Base-by-base conservation (phyloP, 257 asterid genomes). In the Nicotiana tabacum region DNA sequence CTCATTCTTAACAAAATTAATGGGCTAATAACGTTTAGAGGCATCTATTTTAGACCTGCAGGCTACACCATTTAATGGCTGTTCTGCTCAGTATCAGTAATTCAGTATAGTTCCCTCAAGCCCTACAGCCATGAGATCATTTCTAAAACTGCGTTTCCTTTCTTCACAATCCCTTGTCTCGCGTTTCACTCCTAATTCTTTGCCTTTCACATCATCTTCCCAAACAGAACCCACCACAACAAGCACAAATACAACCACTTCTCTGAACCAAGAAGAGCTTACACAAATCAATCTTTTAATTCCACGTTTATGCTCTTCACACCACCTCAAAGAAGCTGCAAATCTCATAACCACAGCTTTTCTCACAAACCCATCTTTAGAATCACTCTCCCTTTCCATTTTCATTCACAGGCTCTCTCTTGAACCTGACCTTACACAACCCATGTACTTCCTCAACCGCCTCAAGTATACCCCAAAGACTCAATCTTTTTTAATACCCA, bases 391-490 rank as follows among this genome's bases (percentile, higher is more conserved):
- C 53, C 70, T 90, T 77, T 81, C 93, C 70, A 8, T 68, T 56
- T 86, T 88, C 85, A 72, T 86, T 82, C 80, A 83, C 76, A 78
- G 82, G 12, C 87, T 91, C 78, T 82, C 91, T 24, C 84, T 66
- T 30, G 88, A 91, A 66, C 90, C 91, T 53, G 92, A 91, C 84
- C 92, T 91, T 85, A 81, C 89, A 82, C 87, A 81, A 17, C 80
- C 85, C 27, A 91, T 91, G 94, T 88, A 90, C 87, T 86, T 91
- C 13, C 94, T 91, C 82, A 91, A 91, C 83, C 11, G 85, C 85
- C 88, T 91, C 77, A 91, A 91, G 82, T 64, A 82, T 88, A 86
- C 77, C 55, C 88, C 66, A 57, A 70, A 82, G 61, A 82, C 30
- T 72, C 82, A 57, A 66, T 82, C 87, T 39, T 65, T 24, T 1